Base-by-base conservation (phyloP, 2,329 filamentous ascomycete species). In the Penicillium rolfsii region DNA sequence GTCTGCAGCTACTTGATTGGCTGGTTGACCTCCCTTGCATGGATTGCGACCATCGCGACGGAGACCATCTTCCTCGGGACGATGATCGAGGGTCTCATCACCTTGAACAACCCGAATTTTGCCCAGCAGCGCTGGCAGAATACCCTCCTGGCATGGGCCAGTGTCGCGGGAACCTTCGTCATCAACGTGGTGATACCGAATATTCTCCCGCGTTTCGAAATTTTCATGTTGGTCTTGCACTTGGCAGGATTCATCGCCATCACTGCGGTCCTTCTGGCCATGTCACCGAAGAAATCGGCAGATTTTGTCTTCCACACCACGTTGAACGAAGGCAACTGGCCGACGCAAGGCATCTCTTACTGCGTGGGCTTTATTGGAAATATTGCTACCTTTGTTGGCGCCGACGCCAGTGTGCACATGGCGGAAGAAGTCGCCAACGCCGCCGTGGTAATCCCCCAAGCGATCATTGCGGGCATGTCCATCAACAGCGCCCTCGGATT, bases 191-290 rank as follows among this genome's bases (percentile, higher is more conserved):
- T 74, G 5, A 72, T 80, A 49, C 81, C 80, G 33, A 78, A 77
- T 2, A 57, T 72, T 65, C 66, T 80, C 62, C 66, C 78, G 35
- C 75, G 74, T n/a, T 70, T 81, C 8, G 79, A 81, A 60, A 77
- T 77, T 9, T 70, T 76, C 57, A 76, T 78, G 28, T 67, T 81
- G n/a, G 69, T 80, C 16, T 57, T 80, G 24, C 78, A 81, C 55
- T 71, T 81, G n/a, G 68, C 81, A 1, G 79, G 81, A 1, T 82
- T 84, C 67, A 79, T 83, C 55, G 77, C 74, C 12, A 72, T 81
- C 6, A 63, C 80, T 9, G 71, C 77, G 0, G 74, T 77, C 1
- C 65, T 81, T 2, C 41, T 72, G 67, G 58, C 68, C 70, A 5
- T 73, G 74, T 24, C 68, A 0, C 69, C 70, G 2, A 70, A 71